Conservation (phyloP, 1,139 yeast species). For the Starmera stellimalicola region DNA sequence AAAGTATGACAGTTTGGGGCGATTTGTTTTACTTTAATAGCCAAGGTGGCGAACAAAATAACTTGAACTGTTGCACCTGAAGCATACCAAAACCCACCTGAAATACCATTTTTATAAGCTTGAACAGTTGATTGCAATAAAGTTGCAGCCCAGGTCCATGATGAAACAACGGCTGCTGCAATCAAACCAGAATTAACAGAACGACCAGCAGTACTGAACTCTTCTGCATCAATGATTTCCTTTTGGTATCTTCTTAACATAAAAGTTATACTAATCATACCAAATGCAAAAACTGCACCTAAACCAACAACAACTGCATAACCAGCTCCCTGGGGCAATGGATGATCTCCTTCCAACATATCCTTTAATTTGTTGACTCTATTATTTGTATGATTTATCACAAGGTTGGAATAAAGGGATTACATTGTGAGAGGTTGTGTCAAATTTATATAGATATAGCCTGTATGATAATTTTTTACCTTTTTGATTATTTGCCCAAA, state of each 20-base stretch:
- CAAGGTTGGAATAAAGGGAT: too few species aligned
- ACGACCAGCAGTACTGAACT: slow-evolving; percentile 82
- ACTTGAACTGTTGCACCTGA: slow-evolving; percentile 66
- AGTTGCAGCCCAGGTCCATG: slow-evolving; percentile 96
- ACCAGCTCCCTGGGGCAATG: slow-evolving; percentile 43
- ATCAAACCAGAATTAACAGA: slow-evolving; percentile 73
- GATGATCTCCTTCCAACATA: slow-evolving; percentile 6
- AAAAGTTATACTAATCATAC: slow-evolving; percentile 69
- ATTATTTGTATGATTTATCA: too few species aligned
- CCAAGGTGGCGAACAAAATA: slow-evolving; percentile 61
- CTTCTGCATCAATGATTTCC: slow-evolving; percentile 83
- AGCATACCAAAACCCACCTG: slow-evolving; percentile 69
- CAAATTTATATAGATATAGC: too few species aligned
- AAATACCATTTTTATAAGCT: slow-evolving; percentile 67
- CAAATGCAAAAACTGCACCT: slow-evolving; percentile 71
- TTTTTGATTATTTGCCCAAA: too few species aligned
- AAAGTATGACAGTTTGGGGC: slow-evolving; percentile 76
- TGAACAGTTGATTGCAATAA: slow-evolving; percentile 69
- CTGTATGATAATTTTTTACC: too few species aligned
- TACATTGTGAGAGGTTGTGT: too few species aligned
- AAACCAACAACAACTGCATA: slow-evolving; percentile 85
- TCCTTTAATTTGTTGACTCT: too few species aligned
- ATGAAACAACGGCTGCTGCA: slow-evolving; percentile 79
- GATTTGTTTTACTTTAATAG: slow-evolving; percentile 61
- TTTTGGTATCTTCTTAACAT: slow-evolving; percentile 65